These are phyloP conservation scores for Neurospora sp. DNA, from an alignment of 495 filamentous ascomycete genomes.

Conservation along the genomic window DNA sequence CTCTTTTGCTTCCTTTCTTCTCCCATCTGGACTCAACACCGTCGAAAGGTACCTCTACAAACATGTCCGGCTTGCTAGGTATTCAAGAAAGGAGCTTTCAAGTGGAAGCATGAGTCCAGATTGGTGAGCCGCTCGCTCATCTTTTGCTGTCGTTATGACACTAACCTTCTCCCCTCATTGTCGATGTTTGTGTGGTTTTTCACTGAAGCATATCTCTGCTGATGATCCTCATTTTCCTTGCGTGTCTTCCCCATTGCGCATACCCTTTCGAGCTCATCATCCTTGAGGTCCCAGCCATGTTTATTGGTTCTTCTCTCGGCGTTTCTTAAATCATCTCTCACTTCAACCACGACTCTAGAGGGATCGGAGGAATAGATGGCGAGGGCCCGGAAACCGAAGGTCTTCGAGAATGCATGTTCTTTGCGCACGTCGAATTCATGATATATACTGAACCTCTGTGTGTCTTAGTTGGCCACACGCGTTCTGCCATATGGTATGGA, in stretches of 20 bases:
- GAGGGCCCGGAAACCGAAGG: background rate
- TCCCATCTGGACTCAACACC: background rate
- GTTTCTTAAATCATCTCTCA: background rate
- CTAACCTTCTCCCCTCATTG: background rate
- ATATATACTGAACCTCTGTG: background rate
- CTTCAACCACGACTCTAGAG: background rate
- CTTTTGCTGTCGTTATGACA: background rate
- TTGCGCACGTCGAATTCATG: background rate
- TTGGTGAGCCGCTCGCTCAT: background rate
- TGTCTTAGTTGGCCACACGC: background rate
- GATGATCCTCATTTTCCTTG: background rate
- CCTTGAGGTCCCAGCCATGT: background rate
- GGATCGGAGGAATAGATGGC: background rate
- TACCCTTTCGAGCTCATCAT: background rate
- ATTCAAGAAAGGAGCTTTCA: background rate
- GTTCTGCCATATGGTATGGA: background rate
- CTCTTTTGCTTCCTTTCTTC: background rate
- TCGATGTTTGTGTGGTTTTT: background rate
- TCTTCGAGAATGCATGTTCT: background rate
- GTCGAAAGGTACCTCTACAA: background rate
- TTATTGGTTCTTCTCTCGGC: background rate
- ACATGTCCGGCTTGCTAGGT: background rate
- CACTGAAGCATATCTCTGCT: background rate
- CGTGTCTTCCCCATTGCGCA: background rate
- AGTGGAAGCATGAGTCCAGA: background rate